phyloP scores from a whole-genome alignment of 2,329 filamentous ascomycete species.

The Clarireedia monteithiana region DNA sequence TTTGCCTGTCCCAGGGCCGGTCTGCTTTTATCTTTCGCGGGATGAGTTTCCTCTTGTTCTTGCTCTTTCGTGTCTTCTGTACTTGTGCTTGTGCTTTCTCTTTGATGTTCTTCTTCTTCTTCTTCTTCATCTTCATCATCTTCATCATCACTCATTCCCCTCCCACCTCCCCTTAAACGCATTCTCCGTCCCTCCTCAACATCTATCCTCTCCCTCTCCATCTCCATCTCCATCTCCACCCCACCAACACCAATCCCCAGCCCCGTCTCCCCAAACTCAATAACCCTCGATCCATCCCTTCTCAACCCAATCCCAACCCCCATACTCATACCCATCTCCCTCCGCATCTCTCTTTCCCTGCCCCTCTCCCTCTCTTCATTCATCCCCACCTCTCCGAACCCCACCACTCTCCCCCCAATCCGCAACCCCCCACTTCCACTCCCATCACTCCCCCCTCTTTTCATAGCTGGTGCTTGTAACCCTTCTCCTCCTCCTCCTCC shows the following conservation, averaged over 20 bases:
- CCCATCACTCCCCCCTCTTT: slow-evolving; percentile 10
- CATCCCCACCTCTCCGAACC: slow-evolving; percentile 19
- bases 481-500: neutral
- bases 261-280: slow-evolving; percentile 4
- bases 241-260: neutral
- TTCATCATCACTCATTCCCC: neutral
- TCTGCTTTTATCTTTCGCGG: too few species aligned
- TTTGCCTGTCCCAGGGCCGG: too few species aligned
- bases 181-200: neutral
- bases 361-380: neutral
- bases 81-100: neutral
- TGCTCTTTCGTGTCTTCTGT: too few species aligned
- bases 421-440: slow-evolving; percentile 13
- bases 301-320: neutral
- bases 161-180: neutral
- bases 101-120: neutral
- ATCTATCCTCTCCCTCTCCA: too few species aligned
- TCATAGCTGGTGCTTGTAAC: slow-evolving; percentile 6
- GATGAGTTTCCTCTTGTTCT: too few species aligned
- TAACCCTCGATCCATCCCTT: neutral
- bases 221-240: too few species aligned
- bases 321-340: neutral
- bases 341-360: neutral
- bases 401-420: slow-evolving; percentile 13
- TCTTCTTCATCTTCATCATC: neutral